Evolutionary conservation across 257 asterid genomes (phyloP).

Genomic region (Orobanche coerulescens): DNA sequence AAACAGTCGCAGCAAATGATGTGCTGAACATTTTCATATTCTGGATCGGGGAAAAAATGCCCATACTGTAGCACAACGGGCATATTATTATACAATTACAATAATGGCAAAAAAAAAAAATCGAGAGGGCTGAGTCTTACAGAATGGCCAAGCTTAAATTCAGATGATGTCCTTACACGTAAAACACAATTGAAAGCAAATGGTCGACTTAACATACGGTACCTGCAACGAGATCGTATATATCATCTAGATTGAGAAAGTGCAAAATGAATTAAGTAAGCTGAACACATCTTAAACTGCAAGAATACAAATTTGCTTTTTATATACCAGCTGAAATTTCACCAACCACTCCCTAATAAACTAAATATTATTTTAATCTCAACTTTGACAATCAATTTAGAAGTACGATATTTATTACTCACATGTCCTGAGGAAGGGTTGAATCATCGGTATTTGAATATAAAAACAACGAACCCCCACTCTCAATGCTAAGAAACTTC

Average conservation of each 20-base stretch:
- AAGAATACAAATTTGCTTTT: conserved; percentile 7
- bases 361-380: conserved; percentile 6
- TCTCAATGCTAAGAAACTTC: conserved; percentile 94
- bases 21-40: conserved; percentile 93
- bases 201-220: conserved; percentile 94
- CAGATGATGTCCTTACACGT: conserved; percentile 88
- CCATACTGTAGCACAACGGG: conserved; percentile 71
- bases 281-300: not conserved
- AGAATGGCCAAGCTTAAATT: conserved; percentile 78
- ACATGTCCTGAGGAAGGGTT: conserved; percentile 99
- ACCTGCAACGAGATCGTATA: conserved; percentile 56
- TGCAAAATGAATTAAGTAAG: conserved; percentile 7
- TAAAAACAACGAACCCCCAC: conserved; percentile 95
- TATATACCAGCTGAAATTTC: conserved; percentile 1
- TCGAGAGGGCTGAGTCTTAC: conserved; percentile 37
- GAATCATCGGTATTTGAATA: conserved; percentile 93
- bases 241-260: conserved; percentile 21
- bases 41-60: conserved; percentile 98
- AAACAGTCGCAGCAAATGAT: conserved; percentile 91
- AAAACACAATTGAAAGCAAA: conserved; percentile 92
- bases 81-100: conserved; percentile 21
- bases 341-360: conserved; percentile 10
- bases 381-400: conserved; percentile 16
- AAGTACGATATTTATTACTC: conserved; percentile 34
- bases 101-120: conserved; percentile 7